Conservation (phyloP, 2,329 filamentous ascomycete genomes). For the Aureobasidium leucospermi region DNA sequence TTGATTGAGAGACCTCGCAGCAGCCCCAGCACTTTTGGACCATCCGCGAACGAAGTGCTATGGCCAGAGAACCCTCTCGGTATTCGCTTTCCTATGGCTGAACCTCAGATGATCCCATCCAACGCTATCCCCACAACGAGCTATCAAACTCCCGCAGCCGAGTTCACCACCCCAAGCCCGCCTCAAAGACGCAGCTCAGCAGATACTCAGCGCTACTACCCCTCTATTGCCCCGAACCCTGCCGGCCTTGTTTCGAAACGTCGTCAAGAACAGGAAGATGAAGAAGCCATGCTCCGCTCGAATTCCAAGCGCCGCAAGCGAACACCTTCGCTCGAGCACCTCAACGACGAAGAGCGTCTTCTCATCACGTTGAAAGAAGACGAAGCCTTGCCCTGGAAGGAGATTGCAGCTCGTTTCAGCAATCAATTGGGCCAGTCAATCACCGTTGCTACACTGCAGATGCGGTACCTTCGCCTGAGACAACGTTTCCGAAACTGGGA, state of each 20-base stretch:
- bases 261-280: conserved; percentile 32
- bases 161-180: conserved; percentile 23
- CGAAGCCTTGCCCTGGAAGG: conserved; percentile 47
- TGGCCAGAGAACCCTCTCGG: conserved; percentile 36
- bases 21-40: conserved; percentile 18
- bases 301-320: conserved; percentile 34
- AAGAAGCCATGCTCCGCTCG: conserved; percentile 21
- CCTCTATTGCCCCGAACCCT: conserved; percentile 39
- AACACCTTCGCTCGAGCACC: conserved; percentile 27
- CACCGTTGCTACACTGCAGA: conserved; percentile 44
- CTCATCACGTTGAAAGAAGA: conserved; percentile 46
- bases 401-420: conserved; percentile 45
- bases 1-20: conserved; percentile 11
- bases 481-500: conserved; percentile 46
- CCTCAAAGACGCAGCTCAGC: conserved; percentile 15
- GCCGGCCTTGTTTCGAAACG: conserved; percentile 31
- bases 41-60: conserved; percentile 28
- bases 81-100: conserved; percentile 29
- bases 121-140: neutral
- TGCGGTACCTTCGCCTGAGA: conserved; percentile 46
- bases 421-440: conserved; percentile 41
- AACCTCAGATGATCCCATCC: neutral
- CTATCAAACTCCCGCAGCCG: conserved; percentile 18
- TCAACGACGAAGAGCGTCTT: conserved; percentile 45
- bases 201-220: conserved; percentile 30